Conservation (phyloP, 2,329 filamentous ascomycete species). For the Pseudocercospora cruenta region DNA sequence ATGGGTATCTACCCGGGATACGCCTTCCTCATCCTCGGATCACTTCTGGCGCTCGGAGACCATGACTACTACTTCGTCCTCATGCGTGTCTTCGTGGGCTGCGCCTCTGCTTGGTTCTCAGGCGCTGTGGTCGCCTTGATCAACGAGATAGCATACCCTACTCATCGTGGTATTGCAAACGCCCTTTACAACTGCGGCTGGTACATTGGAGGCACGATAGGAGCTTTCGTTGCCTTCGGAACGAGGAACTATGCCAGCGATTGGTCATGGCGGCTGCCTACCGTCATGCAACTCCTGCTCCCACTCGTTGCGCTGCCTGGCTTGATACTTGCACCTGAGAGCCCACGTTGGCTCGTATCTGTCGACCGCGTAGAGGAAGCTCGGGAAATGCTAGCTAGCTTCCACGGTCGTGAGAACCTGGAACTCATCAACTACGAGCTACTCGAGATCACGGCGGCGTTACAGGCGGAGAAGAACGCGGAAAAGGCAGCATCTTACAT, state of each 20-base stretch:
- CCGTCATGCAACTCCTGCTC: slow-evolving; percentile 31
- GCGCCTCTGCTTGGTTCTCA: slow-evolving; percentile 40
- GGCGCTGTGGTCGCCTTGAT: slow-evolving; percentile 45
- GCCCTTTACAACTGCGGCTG: slow-evolving; percentile 43
- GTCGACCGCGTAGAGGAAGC: slow-evolving; percentile 53
- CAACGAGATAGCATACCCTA: slow-evolving; percentile 51
- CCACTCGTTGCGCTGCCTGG: slow-evolving; percentile 29
- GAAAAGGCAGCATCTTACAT: slow-evolving; percentile 43
- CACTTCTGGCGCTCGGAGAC: slow-evolving; percentile 38
- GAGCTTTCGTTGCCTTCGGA: slow-evolving; percentile 31
- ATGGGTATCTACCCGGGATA: slow-evolving; percentile 42
- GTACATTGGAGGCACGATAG: slow-evolving; percentile 35
- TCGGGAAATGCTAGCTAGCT: slow-evolving; percentile 62
- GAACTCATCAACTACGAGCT: slow-evolving; percentile 69
- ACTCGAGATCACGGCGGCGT: slow-evolving; percentile 57
- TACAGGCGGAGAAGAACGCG: slow-evolving; percentile 53
- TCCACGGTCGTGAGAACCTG: slow-evolving; percentile 64
- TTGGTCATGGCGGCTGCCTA: slow-evolving; percentile 36
- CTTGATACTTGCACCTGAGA: slow-evolving; percentile 31
- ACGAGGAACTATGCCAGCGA: slow-evolving; percentile 25
- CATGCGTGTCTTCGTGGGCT: slow-evolving; percentile 44
- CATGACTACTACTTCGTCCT: slow-evolving; percentile 45
- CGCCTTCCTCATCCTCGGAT: slow-evolving; percentile 39
- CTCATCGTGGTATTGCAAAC: slow-evolving; percentile 42
- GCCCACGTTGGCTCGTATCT: slow-evolving; percentile 32